Percentiles rank a stretch among this genome's conserved stretches.
phyloP scores from a whole-genome alignment of 495 filamentous ascomycete genomes.

The Darksidea phi region DNA sequence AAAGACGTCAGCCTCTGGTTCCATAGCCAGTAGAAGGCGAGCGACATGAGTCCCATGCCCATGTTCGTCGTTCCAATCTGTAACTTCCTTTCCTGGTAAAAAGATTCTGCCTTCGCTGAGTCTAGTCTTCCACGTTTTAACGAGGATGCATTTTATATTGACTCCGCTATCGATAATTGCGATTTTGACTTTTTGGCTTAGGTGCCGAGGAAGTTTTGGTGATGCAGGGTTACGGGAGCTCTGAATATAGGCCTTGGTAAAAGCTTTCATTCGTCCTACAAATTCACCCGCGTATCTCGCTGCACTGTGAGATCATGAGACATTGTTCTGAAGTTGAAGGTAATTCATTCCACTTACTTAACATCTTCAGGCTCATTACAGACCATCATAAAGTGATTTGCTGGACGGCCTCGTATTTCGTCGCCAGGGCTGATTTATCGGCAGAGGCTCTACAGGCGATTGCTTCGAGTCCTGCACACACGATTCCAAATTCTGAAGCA shows the following conservation, averaged over 20 bases:
- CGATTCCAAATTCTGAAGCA: not conserved
- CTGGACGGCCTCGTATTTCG: not conserved
- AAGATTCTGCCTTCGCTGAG: not conserved
- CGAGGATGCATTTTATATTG: not conserved
- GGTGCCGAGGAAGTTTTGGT: not conserved
- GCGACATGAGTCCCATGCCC: not conserved
- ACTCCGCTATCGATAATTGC: not conserved
- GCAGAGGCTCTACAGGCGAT: not conserved
- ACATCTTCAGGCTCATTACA: not conserved
- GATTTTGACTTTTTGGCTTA: not conserved
- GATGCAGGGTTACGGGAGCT: not conserved
- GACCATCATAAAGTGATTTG: not conserved
- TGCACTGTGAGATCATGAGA: too few relatives aligned
- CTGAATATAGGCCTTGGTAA: not conserved
- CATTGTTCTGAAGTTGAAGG: too few relatives aligned
- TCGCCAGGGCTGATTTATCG: not conserved
- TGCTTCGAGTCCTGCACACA: not conserved
- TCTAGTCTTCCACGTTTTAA: not conserved
- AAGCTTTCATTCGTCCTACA: not conserved
- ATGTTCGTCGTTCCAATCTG: not conserved
- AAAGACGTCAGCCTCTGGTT: not conserved
- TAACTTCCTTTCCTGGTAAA: not conserved
- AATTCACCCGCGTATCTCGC: not conserved
- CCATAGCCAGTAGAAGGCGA: not conserved
- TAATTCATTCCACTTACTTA: too few relatives aligned